A percentile compares a stretch with the other conserved stretches of the same genome.
Evolutionary conservation across 441 rosid genomes (phyloP).

Genomic region (Euphorbia celastroides): DNA sequence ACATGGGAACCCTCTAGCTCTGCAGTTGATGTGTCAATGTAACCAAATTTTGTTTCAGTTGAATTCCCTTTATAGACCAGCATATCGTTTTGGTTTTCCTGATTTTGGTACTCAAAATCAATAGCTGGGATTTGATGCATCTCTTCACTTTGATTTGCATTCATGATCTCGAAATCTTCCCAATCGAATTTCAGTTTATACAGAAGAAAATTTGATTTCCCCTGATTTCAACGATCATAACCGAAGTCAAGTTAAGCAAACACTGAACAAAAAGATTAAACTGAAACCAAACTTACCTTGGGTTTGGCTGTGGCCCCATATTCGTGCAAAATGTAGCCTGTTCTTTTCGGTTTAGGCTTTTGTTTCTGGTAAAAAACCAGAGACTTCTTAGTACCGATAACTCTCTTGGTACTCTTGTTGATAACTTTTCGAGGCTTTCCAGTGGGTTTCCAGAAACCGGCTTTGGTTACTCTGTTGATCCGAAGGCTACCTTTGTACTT

Average conservation of each 20-base stretch:
- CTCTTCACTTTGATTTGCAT: too few relatives aligned
- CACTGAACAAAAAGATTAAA: background rate
- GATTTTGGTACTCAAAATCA: too few relatives aligned
- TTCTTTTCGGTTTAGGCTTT: background rate
- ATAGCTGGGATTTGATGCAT: too few relatives aligned
- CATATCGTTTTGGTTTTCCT: too few relatives aligned
- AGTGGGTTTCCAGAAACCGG: conserved; percentile 8
- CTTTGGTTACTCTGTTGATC: too few relatives aligned
- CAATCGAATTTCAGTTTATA: background rate
- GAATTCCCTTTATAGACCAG: too few relatives aligned
- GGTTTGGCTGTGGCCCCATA: background rate
- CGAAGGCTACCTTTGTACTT: too few relatives aligned
- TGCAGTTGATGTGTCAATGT: too few relatives aligned
- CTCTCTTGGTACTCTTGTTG: background rate
- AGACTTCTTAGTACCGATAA: background rate
- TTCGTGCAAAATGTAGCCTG: background rate
- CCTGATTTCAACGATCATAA: background rate
- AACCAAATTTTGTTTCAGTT: too few relatives aligned
- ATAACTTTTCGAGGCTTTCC: conserved; percentile 3
- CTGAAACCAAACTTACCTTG: background rate
- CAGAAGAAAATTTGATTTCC: background rate
- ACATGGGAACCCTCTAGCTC: too few relatives aligned
- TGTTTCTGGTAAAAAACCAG: background rate
- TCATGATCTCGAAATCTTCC: too few relatives aligned
- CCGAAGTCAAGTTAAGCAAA: background rate